Percentiles rank a stretch among this genome's conserved stretches.
These are phyloP conservation scores for Sporothrix globosa DNA, from an alignment of 2,329 filamentous ascomycete genomes.

Conservation along the genomic window DNA sequence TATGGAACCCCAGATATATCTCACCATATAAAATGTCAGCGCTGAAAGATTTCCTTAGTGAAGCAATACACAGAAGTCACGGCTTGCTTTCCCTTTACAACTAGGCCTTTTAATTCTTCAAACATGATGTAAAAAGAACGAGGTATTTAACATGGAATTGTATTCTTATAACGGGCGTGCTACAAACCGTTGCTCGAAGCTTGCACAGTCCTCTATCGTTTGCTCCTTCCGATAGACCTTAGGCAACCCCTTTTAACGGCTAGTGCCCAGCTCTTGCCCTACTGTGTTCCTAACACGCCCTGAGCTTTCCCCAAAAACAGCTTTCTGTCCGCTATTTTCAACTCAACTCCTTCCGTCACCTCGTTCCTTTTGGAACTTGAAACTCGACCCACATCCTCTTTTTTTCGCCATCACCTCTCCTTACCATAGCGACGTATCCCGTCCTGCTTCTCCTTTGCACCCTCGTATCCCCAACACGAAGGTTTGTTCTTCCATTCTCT, in stretches of 20 bases:
- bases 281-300: slow-evolving; percentile 16
- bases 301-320: slow-evolving; percentile 28
- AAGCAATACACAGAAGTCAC: neutral
- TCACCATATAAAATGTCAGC: neutral
- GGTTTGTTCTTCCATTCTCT: slow-evolving; percentile 25
- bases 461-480: slow-evolving; percentile 21
- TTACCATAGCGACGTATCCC: neutral
- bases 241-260: slow-evolving; percentile 22
- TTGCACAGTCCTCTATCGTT: neutral
- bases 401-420: slow-evolving; percentile 24
- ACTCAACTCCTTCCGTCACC: slow-evolving; percentile 6
- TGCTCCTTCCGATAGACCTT: neutral
- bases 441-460: slow-evolving; percentile 5
- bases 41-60: neutral
- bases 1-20: too few relatives aligned
- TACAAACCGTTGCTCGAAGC: neutral
- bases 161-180: slow-evolving; percentile 5
- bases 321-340: slow-evolving; percentile 20
- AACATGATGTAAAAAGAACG: neutral
- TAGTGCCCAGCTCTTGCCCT: slow-evolving; percentile 15
- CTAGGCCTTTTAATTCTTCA: neutral
- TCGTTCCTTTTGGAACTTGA: slow-evolving; percentile 27
- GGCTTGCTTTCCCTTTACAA: neutral
- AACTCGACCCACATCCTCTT: slow-evolving; percentile 32
- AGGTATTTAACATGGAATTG: neutral